Evolutionary conservation across 192 early-diverging fungal genomes (phyloP), one percentile per base, ranked within the genome.

Genomic region (Coemansia sp.): DNA sequence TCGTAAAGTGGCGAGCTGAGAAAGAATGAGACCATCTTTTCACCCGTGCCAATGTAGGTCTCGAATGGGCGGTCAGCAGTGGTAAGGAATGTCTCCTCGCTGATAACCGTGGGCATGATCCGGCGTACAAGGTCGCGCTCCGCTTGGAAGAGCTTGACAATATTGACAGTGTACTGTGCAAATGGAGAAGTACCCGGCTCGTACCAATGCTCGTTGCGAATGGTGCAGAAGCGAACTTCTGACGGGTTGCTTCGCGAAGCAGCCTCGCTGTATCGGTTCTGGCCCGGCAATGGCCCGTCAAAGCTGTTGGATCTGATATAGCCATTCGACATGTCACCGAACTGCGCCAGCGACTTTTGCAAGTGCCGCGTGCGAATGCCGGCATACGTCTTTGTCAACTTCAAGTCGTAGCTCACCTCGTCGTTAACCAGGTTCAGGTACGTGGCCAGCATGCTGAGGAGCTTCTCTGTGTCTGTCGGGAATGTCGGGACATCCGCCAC

Each of bases 401-500:
- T 75, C 47, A 85, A 69, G 40, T 77, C 75, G 66, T 81, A 78
- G 70, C 84, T 81, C 62, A 79, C 80, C 46, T 85, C 84, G 50
- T 81, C 76, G 65, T 85, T 81, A 52, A 81, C 79, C 68, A 81
- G 62, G 58, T 78, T 81, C 57, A 85, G 64, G 60, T 85, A 85
- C 8, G 84, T 85, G 10, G 80, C 79, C 62, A 85, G 73, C 84
- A 85, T 85, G 57, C 80, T 78, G 65, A 85, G 74, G 49, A 85
- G 76, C 64, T 81, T 81, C 39, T 81, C 71, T 11, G 84, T 81
- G 66, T 81, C 84, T 16, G 76, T 78, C 9, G 84, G 84, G 49
- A 81, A 79, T 3, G 76, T 75, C 29, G 84, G 84, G 18, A 85
- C 78, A 41, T 81, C 79, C 11, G 77, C 22, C 5, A 79, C 76